Evolutionary conservation across 163 green algal genomes (phyloP).

Genomic region (Chloromonas sp.): DNA sequence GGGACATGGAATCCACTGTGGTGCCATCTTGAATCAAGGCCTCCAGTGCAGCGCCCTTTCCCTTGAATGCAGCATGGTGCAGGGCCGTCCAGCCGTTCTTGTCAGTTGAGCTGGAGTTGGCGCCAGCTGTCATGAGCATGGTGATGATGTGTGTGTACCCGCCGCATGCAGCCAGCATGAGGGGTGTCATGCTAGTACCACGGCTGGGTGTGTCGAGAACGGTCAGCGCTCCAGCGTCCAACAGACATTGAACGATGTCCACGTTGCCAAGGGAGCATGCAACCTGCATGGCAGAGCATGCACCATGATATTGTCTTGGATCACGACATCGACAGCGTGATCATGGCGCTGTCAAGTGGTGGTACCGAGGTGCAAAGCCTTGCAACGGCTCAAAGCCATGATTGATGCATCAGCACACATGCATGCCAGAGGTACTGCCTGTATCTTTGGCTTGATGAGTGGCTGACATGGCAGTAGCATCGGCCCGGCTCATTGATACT

Average conservation of each 20-base stretch:
- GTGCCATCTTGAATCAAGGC: not conserved
- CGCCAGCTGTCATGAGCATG: not conserved
- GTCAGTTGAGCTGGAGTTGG: not conserved
- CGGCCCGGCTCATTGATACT: too few relatives aligned
- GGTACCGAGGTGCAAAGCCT: not conserved
- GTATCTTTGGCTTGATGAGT: not conserved
- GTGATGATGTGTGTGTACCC: not conserved
- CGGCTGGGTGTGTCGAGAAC: not conserved
- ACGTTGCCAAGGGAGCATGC: not conserved
- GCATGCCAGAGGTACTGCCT: not conserved
- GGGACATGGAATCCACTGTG: not conserved
- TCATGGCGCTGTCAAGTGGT: not conserved
- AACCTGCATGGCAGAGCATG: not conserved
- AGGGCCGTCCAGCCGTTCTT: not conserved
- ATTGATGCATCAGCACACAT: not conserved
- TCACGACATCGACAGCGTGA: too few relatives aligned
- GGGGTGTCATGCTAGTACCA: not conserved
- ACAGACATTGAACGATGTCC: not conserved
- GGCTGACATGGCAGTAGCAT: not conserved
- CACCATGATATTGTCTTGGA: too few relatives aligned
- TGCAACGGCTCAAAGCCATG: not conserved
- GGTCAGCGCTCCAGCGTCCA: not conserved
- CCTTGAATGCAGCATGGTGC: constrained; percentile 2
- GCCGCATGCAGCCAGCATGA: not conserved
- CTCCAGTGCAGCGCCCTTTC: not conserved